Conservation (phyloP, 202 grass and related monocot species). For the Carex arenaria region DNA sequence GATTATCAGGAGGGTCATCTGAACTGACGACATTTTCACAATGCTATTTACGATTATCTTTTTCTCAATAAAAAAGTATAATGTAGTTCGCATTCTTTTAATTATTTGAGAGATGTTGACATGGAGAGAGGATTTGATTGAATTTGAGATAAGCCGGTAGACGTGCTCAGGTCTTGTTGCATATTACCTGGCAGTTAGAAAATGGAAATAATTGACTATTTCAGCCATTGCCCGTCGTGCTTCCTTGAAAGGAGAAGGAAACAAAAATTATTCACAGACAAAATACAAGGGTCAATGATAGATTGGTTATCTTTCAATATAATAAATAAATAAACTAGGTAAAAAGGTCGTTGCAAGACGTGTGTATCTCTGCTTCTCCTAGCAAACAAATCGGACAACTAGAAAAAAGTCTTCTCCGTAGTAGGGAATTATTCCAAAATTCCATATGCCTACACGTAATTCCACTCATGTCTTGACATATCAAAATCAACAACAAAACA, state of each 20-base stretch:
- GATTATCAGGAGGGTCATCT: not conserved
- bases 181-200: not conserved
- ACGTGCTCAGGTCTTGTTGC: not conserved
- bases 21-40: not conserved
- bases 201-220: not conserved
- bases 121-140: not conserved
- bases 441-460: not conserved
- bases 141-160: not conserved
- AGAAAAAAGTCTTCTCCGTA: not conserved
- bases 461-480: not conserved
- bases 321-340: not conserved
- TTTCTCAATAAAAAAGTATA: not conserved
- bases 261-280: not conserved
- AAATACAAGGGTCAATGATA: not conserved
- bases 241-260: not conserved
- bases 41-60: not conserved
- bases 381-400: not conserved
- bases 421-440: not conserved
- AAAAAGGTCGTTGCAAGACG: not conserved
- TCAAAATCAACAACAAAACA: not conserved
- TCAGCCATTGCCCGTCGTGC: not conserved
- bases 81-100: not conserved
- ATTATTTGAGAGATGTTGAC: not conserved
- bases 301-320: not conserved
- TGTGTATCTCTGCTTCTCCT: not conserved